Conservation (phyloP, 2,329 filamentous ascomycete species). For the Domatiomyces catenatus region DNA sequence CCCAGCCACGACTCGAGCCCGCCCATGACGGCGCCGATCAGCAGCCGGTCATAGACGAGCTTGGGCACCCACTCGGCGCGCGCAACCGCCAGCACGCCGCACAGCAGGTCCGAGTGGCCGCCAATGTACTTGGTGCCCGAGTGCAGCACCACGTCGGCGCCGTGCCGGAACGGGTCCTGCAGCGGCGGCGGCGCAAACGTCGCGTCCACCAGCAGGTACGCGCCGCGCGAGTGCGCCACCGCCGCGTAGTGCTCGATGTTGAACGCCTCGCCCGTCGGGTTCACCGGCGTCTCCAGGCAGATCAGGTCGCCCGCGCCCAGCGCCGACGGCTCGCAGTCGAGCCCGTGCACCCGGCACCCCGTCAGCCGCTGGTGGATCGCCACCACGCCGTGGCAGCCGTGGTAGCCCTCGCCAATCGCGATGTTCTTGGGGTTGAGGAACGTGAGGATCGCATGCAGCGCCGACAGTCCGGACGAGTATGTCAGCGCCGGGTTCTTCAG, state of each 20-base stretch:
- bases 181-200: slow-evolving; percentile 87
- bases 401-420: slow-evolving; percentile 73
- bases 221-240: slow-evolving; percentile 56
- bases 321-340: slow-evolving; percentile 51
- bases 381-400: slow-evolving; percentile 83
- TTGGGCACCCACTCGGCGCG: slow-evolving; percentile 42
- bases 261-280: slow-evolving; percentile 71
- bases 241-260: slow-evolving; percentile 57
- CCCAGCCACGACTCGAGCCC: slow-evolving; percentile 86
- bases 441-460: slow-evolving; percentile 78
- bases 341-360: slow-evolving; percentile 54
- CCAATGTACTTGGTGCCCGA: slow-evolving; percentile 92
- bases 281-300: slow-evolving; percentile 85
- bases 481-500: slow-evolving; percentile 55
- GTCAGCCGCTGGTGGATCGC: slow-evolving; percentile 58
- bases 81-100: slow-evolving; percentile 60
- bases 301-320: slow-evolving; percentile 68
- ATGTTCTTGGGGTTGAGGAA: slow-evolving; percentile 68
- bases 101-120: slow-evolving; percentile 85
- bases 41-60: slow-evolving; percentile 55
- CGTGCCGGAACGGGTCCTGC: slow-evolving; percentile 67
- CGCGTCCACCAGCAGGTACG: slow-evolving; percentile 67
- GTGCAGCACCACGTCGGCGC: slow-evolving; percentile 81
- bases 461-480: slow-evolving; percentile 72
- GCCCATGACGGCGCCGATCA: slow-evolving; percentile 72